Evolutionary conservation across 768 basidiomycete species (phyloP).

Genomic region (Sutorius australiensis): DNA sequence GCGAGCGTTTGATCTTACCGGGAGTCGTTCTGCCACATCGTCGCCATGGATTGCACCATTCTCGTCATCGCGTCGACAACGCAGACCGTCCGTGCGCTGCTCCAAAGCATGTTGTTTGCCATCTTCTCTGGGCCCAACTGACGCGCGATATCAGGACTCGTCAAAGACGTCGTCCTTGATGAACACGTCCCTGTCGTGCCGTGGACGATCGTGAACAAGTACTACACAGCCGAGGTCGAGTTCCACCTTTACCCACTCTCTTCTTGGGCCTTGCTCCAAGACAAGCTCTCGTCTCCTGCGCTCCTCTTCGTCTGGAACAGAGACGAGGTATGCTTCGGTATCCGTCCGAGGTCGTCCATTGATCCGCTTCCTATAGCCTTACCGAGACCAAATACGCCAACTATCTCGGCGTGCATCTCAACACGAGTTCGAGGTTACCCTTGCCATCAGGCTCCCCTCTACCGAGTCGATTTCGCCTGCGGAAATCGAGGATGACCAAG

Average conservation of each 20-base stretch:
- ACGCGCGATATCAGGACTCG: constrained; percentile 22
- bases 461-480: constrained; percentile 13
- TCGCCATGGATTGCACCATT: constrained; percentile 23
- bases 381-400: constrained; percentile 50
- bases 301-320: constrained; percentile 67
- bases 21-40: background rate
- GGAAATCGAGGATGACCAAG: constrained; percentile 45
- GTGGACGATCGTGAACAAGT: constrained; percentile 78
- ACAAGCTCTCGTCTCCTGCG: constrained; percentile 51
- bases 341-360: background rate
- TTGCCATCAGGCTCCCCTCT: constrained; percentile 57
- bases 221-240: constrained; percentile 75
- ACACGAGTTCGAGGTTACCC: constrained; percentile 64
- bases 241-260: constrained; percentile 53
- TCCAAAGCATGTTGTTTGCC: constrained; percentile 21
- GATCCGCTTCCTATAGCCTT: constrained; percentile 41
- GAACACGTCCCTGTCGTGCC: constrained; percentile 38
- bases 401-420: constrained; percentile 46
- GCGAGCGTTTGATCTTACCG: background rate
- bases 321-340: constrained; percentile 52
- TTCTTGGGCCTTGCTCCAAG: constrained; percentile 39
- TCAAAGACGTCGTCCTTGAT: constrained; percentile 14
- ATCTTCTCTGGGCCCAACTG: constrained; percentile 10
- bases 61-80: constrained; percentile 25
- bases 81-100: constrained; percentile 16